Conservation (phyloP, 345 rosid genomes). For the Erucastrum elatum region DNA sequence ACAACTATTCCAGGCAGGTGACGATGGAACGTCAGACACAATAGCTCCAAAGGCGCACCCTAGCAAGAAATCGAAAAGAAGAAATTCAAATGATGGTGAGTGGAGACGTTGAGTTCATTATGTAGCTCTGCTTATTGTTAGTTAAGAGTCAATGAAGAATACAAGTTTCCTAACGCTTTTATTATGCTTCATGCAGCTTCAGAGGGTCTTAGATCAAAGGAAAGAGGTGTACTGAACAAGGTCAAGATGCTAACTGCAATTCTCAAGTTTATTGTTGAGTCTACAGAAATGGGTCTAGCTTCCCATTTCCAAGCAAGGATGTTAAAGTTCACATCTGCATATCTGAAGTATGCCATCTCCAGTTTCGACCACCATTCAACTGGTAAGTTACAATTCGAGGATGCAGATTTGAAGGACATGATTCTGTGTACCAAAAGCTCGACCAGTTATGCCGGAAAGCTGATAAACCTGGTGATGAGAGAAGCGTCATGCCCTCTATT, state of each 20-base stretch:
- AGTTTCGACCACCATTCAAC: slow-evolving; percentile 42
- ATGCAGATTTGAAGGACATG: slow-evolving; percentile 53
- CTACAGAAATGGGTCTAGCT: slow-evolving; percentile 53
- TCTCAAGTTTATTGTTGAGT: slow-evolving; percentile 73
- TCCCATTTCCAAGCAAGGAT: slow-evolving; percentile 48
- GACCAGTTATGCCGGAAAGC: slow-evolving; percentile 68
- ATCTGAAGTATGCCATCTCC: slow-evolving; percentile 48
- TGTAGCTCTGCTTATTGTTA: slow-evolving; percentile 7
- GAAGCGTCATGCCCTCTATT: slow-evolving; percentile 47
- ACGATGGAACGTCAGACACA: slow-evolving; percentile 27
- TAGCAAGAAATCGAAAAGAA: slow-evolving; percentile 35
- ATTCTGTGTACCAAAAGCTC: slow-evolving; percentile 68
- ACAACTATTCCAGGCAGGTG: slow-evolving; percentile 51
- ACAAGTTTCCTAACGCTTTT: slow-evolving; percentile 2
- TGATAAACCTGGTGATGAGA: slow-evolving; percentile 58
- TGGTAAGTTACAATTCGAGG: slow-evolving; percentile 46
- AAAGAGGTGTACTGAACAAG: slow-evolving; percentile 43
- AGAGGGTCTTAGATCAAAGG: slow-evolving; percentile 30
- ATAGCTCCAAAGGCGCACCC: slow-evolving; percentile 31
- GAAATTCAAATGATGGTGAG: slow-evolving; percentile 53
- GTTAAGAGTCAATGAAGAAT: not conserved
- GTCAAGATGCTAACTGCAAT: slow-evolving; percentile 62
- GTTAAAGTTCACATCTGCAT: slow-evolving; percentile 57
- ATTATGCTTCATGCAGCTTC: slow-evolving; percentile 42
- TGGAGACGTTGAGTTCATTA: slow-evolving; percentile 4